Evolutionary conservation across 345 rosid genomes (phyloP).

Genomic region (Populus tremula): DNA sequence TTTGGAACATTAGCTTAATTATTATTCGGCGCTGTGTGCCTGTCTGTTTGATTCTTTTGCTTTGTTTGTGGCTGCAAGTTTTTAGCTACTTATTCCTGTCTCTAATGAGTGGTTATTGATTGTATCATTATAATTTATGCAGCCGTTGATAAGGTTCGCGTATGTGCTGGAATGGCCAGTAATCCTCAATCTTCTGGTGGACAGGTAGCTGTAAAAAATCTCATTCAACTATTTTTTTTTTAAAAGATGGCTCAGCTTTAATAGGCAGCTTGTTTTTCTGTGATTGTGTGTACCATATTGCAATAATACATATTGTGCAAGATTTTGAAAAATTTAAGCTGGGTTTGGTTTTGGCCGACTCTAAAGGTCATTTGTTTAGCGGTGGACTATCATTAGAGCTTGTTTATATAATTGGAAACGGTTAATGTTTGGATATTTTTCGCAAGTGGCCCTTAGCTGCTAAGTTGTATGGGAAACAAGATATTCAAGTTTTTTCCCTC

Average conservation of each 20-base stretch:
- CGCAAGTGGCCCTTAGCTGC: background rate
- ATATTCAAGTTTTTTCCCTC: background rate
- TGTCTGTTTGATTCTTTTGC: background rate
- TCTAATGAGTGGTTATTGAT: background rate
- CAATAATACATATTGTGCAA: background rate
- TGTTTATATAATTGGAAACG: background rate
- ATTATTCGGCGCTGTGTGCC: background rate
- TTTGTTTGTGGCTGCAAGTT: background rate
- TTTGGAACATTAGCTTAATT: no score
- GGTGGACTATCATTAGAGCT: background rate
- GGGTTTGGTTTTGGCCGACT: background rate
- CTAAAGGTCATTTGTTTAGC: background rate
- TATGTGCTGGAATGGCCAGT: slow-evolving; percentile 52
- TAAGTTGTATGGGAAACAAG: background rate
- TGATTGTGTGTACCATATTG: background rate
- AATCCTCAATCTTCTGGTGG: slow-evolving; percentile 62
- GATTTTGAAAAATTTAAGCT: background rate
- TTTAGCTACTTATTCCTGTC: background rate
- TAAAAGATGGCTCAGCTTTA: background rate
- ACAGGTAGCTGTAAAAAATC: slow-evolving; percentile 41
- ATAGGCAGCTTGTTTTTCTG: background rate
- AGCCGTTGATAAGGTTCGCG: slow-evolving; percentile 21
- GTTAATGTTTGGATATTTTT: background rate
- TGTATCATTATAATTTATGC: background rate
- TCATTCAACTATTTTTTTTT: slow-evolving; percentile 4